Percentiles rank a stretch among this genome's conserved stretches.
Evolutionary conservation across 352 stramenopile species (phyloP).

Genomic region (Globisporangium rhizosaccharum): DNA sequence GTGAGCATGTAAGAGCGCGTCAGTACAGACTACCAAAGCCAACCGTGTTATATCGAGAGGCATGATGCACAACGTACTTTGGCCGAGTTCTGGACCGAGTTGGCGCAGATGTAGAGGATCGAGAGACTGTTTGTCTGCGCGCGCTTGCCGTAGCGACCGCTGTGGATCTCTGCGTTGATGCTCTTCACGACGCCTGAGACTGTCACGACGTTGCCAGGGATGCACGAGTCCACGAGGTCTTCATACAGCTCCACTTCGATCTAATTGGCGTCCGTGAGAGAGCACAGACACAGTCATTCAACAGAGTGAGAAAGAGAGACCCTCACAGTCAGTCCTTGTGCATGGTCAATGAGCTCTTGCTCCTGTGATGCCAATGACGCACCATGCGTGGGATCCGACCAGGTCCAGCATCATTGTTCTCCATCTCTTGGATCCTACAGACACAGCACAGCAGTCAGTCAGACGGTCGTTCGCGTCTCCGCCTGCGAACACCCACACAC

Average conservation of each 20-base stretch:
- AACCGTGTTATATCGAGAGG: background rate
- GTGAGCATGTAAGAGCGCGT: background rate
- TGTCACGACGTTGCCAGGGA: slow-evolving; percentile 93
- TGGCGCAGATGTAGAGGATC: slow-evolving; percentile 92
- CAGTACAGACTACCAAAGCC: background rate
- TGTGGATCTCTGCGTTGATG: slow-evolving; percentile 92
- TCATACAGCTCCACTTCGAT: slow-evolving; percentile 86
- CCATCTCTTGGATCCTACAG: slow-evolving; percentile 85
- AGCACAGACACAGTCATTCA: background rate
- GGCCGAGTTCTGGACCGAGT: slow-evolving; percentile 81
- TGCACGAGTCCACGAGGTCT: slow-evolving; percentile 94
- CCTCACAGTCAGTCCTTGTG: background rate
- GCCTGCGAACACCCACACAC: background rate
- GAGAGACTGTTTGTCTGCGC: slow-evolving; percentile 91
- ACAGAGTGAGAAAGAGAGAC: background rate
- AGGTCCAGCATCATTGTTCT: slow-evolving; percentile 82
- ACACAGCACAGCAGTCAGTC: background rate
- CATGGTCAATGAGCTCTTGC: background rate
- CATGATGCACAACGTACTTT: slow-evolving; percentile 25
- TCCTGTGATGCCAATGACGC: background rate
- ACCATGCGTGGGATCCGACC: slow-evolving; percentile 87
- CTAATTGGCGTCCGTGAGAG: slow-evolving; percentile 20
- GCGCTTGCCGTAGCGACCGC: slow-evolving; percentile 84
- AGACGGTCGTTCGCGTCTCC: background rate
- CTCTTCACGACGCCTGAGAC: slow-evolving; percentile 93